Conservation (phyloP, 164 flowering plant genomes). For the Malania oleifera region DNA sequence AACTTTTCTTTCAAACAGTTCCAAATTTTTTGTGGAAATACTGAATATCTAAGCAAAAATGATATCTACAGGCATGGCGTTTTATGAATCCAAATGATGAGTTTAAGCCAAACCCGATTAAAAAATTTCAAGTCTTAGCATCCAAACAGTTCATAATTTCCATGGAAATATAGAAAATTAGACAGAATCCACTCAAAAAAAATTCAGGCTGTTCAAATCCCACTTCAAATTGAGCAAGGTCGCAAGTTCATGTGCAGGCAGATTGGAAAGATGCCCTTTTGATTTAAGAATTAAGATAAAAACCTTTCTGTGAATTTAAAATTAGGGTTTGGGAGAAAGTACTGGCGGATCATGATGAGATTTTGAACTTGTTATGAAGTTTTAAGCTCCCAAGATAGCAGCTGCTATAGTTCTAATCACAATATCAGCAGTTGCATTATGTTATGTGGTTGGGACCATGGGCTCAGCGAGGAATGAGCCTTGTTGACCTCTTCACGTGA, state of each 20-base stretch:
- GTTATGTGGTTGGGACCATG: conserved; percentile 13
- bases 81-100: no score
- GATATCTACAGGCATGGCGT: no score
- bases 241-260: no score
- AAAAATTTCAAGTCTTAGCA: no score
- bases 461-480: conserved; percentile 39
- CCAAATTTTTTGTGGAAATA: no score
- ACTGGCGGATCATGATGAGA: background rate
- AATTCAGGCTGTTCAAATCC: no score
- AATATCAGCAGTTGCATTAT: conserved; percentile 3
- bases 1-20: no score
- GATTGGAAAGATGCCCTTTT: background rate
- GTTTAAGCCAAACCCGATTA: no score
- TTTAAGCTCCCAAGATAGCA: background rate
- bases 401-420: background rate
- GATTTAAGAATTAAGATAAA: background rate
- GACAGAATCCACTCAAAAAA: no score
- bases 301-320: background rate
- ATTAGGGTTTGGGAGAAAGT: background rate
- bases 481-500: conserved; percentile 28
- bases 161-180: no score
- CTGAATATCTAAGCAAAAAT: no score
- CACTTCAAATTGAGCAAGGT: background rate
- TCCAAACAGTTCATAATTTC: no score
- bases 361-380: background rate